Evolutionary conservation across 352 stramenopile species (phyloP).

Genomic region (Phytophthora macrochlamydospora): DNA sequence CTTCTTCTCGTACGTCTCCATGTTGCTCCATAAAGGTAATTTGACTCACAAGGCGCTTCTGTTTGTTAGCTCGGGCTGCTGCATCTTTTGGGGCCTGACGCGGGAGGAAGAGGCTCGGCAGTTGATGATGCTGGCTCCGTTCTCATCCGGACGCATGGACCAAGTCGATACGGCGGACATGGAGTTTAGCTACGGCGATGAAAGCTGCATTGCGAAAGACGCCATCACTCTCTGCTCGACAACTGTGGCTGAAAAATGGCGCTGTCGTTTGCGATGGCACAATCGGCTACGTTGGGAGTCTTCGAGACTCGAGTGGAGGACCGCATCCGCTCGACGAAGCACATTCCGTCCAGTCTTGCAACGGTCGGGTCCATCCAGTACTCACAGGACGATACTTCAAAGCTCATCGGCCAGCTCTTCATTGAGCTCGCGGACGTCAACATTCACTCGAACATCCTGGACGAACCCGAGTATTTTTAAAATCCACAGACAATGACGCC

Average conservation of each 20-base stretch:
- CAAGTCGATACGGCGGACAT: constrained; percentile 63
- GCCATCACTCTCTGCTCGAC: constrained; percentile 75
- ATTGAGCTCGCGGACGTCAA: constrained; percentile 92
- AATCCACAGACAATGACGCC: constrained; percentile 87
- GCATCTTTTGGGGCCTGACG: constrained; percentile 73
- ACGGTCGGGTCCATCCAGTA: constrained; percentile 88
- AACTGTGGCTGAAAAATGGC: constrained; percentile 88
- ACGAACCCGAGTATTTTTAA: constrained; percentile 91
- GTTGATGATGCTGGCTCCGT: constrained; percentile 57
- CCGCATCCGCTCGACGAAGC: constrained; percentile 80
- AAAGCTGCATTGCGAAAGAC: constrained; percentile 76
- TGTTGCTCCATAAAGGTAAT: not conserved
- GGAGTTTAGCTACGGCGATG: constrained; percentile 57
- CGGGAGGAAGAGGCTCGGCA: constrained; percentile 55
- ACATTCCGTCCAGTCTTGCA: constrained; percentile 89
- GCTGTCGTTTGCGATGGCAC: constrained; percentile 91
- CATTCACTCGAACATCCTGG: constrained; percentile 93
- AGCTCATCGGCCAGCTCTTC: constrained; percentile 91
- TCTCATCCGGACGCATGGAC: constrained; percentile 48
- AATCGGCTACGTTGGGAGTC: constrained; percentile 92
- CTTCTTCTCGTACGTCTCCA: constrained; percentile 63
- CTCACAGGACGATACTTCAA: constrained; percentile 90
- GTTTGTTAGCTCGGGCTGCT: constrained; percentile 56
- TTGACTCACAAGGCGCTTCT: not conserved
- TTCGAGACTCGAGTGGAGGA: constrained; percentile 91